Evolutionary conservation across 371 early-diverging fungal genomes (phyloP).

Genomic region (Mortierella sp.): DNA sequence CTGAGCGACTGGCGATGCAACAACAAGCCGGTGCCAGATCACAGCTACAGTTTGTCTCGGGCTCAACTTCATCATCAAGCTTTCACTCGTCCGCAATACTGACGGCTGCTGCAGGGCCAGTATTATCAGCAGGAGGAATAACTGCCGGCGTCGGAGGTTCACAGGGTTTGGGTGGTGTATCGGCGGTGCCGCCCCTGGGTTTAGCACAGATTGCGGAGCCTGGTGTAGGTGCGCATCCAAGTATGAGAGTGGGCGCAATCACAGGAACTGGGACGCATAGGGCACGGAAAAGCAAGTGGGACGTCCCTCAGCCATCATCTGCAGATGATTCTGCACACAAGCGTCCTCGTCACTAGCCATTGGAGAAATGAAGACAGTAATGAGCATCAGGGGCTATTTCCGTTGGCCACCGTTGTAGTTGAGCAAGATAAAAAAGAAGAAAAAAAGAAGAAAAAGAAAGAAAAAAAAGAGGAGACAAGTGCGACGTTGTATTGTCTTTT

Average conservation of each 20-base stretch:
- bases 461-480: neutral
- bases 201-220: too few relatives aligned
- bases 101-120: neutral
- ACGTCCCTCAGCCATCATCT: slow-evolving; percentile 11
- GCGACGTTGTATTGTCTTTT: neutral
- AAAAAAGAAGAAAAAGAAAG: neutral
- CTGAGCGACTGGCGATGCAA: slow-evolving; percentile 43
- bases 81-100: neutral
- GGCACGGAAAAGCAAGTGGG: slow-evolving; percentile 47
- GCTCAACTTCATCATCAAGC: slow-evolving; percentile 5
- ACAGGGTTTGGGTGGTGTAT: too few relatives aligned
- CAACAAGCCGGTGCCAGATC: slow-evolving; percentile 33
- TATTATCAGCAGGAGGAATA: slow-evolving; percentile 1
- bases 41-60: slow-evolving; percentile 43
- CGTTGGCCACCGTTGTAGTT: too few relatives aligned
- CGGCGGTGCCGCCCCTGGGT: too few relatives aligned
- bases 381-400: neutral
- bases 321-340: slow-evolving; percentile 27
- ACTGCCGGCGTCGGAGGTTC: too few relatives aligned
- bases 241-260: too few relatives aligned
- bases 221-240: too few relatives aligned
- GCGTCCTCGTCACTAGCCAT: slow-evolving; percentile 29
- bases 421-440: neutral
- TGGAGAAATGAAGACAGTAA: too few relatives aligned
- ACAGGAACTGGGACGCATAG: slow-evolving; percentile 13